These are phyloP conservation scores for Myxozyma neotropica DNA, from an alignment of 805 yeast genomes.

Conservation along the genomic window DNA sequence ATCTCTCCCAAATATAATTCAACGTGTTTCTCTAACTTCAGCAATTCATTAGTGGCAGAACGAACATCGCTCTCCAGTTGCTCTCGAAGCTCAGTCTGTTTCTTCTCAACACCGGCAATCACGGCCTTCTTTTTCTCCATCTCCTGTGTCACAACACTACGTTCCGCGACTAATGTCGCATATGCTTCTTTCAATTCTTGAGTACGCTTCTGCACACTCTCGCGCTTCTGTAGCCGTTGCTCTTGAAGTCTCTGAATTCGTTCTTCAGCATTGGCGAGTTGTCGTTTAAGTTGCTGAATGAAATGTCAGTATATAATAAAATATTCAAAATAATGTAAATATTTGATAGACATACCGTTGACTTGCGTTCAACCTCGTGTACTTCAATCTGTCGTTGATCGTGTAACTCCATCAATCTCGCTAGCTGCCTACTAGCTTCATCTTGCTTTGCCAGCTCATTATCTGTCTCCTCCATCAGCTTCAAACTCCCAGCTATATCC, in stretches of 20 bases:
- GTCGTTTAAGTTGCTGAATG: slow-evolving; percentile 52
- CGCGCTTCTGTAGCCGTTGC: slow-evolving; percentile 52
- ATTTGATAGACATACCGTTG: slow-evolving; percentile 11
- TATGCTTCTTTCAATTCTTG: slow-evolving; percentile 51
- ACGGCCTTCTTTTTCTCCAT: slow-evolving; percentile 52
- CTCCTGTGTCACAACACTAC: slow-evolving; percentile 53
- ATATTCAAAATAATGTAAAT: no score
- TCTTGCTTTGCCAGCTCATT: slow-evolving; percentile 52
- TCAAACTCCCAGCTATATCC: slow-evolving; percentile 49
- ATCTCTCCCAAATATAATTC: slow-evolving; percentile 56
- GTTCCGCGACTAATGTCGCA: slow-evolving; percentile 52
- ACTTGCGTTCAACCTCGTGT: slow-evolving; percentile 49
- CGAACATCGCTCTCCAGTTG: slow-evolving; percentile 57
- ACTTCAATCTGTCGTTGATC: slow-evolving; percentile 46
- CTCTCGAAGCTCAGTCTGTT: slow-evolving; percentile 44
- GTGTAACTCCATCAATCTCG: slow-evolving; percentile 47
- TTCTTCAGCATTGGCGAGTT: slow-evolving; percentile 53
- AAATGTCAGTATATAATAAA: background rate
- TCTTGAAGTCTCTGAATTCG: slow-evolving; percentile 50
- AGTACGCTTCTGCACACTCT: slow-evolving; percentile 48
- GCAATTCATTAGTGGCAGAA: slow-evolving; percentile 56
- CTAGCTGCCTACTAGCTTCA: slow-evolving; percentile 45
- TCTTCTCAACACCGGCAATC: slow-evolving; percentile 50
- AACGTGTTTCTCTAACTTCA: slow-evolving; percentile 58
- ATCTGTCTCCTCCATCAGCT: slow-evolving; percentile 54